Evolutionary conservation across 352 stramenopile genomes (phyloP), one percentile per base, ranked within the genome.

Genomic region (Phytophthora parvispora): DNA sequence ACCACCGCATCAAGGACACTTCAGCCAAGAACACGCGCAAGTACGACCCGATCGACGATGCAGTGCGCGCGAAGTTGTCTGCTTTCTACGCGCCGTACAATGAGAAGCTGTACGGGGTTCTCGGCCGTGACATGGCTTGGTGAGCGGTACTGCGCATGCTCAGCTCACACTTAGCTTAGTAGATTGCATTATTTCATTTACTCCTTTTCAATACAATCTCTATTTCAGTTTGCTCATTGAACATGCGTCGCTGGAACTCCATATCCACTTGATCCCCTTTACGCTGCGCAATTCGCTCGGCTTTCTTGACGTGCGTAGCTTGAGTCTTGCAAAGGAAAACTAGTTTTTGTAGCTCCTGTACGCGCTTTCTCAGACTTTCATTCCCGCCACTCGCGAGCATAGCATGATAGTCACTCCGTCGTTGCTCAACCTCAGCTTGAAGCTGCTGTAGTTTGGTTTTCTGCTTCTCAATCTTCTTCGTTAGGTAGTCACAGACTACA

Each of bases 1-100:
- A 87, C 45, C 85, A 95, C 63, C 78, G 77, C 38, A 96, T 97
- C 36, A 78, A 92, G 51, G 89, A 97, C 67, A 81, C 66, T 18
- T 84, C 80, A 28, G 81, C 92, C 40, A 97, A 97, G 67, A 98
- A 98, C 69, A 92, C 86, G 38, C 87, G 93, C 67, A 85, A 87
- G 62, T 98, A 98, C 69, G 80, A 91, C 15, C 83, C 90, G 6
- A 77, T 98, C 50, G 67, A 81, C 9, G 43, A 79, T 2, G 77
- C 62, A 20, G 86, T 86, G 16, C 77, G 80, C 22, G 72, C 70
- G 42, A 92, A 87, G 66, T 77, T 97, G 34, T 52, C 77, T 18
- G 77, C 78, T 7, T 97, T 96, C 62, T 96, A 96, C 62, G 80
- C 79, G 18, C 91, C 91, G 25, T 97, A 87, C 78, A 97, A 97